Conservation (phyloP, 306 rosid species). For the Carpinus viminea region DNA sequence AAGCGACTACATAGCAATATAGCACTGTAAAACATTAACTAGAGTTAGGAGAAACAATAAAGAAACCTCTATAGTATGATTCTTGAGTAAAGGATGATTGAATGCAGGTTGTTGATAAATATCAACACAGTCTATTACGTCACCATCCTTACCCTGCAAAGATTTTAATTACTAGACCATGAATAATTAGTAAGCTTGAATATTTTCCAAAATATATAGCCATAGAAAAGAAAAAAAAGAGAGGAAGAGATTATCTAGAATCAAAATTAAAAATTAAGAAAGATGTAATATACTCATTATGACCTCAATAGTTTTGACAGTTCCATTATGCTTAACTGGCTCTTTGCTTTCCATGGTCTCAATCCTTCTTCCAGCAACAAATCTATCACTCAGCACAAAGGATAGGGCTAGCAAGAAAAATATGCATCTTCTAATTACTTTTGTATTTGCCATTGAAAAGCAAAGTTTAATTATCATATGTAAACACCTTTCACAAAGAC, state of each 20-base stretch:
- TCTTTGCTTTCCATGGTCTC: not conserved
- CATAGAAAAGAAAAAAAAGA: too few relatives aligned
- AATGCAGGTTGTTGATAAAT: constrained; percentile 32
- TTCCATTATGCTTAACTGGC: not conserved
- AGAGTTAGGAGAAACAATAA: not conserved
- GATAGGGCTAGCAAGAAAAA: not conserved
- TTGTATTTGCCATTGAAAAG: not conserved
- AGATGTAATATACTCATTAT: not conserved
- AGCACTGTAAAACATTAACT: not conserved
- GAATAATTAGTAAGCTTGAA: too few relatives aligned
- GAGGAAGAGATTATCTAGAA: too few relatives aligned
- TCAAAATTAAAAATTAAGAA: too few relatives aligned
- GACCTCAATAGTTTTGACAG: not conserved
- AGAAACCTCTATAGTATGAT: constrained; percentile 27
- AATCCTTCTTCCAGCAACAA: not conserved
- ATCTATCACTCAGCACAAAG: not conserved
- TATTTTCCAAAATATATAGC: too few relatives aligned
- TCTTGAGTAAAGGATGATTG: constrained; percentile 30
- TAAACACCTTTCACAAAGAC: too few relatives aligned
- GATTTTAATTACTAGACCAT: not conserved
- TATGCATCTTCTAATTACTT: not conserved
- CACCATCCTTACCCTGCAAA: constrained; percentile 20
- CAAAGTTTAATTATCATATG: not conserved
- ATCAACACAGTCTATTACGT: constrained; percentile 27
- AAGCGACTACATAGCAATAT: not conserved